phyloP scores from a whole-genome alignment of 106 monocot species.

The Vanilla planifolia region DNA sequence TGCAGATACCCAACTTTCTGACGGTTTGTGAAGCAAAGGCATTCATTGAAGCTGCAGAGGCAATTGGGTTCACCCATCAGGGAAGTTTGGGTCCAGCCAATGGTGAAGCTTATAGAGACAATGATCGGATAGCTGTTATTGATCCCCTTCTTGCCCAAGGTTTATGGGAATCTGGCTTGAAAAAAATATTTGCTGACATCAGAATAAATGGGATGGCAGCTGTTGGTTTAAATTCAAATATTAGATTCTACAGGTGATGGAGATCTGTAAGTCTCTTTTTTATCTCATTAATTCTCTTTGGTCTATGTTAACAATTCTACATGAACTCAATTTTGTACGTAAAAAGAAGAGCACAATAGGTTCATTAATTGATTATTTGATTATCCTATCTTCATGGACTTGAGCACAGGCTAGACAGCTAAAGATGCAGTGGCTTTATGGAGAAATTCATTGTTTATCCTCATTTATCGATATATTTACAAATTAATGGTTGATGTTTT shows the following conservation, averaged over 20 bases:
- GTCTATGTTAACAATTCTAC: too few species aligned
- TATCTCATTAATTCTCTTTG: neutral
- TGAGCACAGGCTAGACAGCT: too few species aligned
- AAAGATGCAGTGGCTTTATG: too few species aligned
- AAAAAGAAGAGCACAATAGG: too few species aligned
- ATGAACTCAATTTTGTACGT: too few species aligned
- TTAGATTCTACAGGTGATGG: conserved; percentile 87
- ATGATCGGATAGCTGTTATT: conserved; percentile 75
- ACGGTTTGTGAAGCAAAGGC: conserved; percentile 59
- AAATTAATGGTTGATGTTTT: too few species aligned
- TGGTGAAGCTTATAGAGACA: conserved; percentile 93
- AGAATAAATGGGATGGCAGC: conserved; percentile 51
- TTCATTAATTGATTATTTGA: too few species aligned
- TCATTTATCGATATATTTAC: too few species aligned
- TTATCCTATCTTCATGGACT: too few species aligned
- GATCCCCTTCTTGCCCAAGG: conserved; percentile 56
- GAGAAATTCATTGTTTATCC: too few species aligned
- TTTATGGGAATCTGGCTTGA: conserved; percentile 82
- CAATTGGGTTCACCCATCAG: conserved; percentile 74
- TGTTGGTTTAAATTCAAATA: conserved; percentile 84
- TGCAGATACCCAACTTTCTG: conserved; percentile 78
- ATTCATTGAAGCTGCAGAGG: conserved; percentile 68
- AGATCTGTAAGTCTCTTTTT: neutral
- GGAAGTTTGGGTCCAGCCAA: conserved; percentile 84
- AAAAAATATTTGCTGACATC: conserved; percentile 58